Percentiles rank a stretch among this genome's conserved stretches.
Evolutionary conservation across 306 rosid genomes (phyloP).

Genomic region (Hippophae tibetana): DNA sequence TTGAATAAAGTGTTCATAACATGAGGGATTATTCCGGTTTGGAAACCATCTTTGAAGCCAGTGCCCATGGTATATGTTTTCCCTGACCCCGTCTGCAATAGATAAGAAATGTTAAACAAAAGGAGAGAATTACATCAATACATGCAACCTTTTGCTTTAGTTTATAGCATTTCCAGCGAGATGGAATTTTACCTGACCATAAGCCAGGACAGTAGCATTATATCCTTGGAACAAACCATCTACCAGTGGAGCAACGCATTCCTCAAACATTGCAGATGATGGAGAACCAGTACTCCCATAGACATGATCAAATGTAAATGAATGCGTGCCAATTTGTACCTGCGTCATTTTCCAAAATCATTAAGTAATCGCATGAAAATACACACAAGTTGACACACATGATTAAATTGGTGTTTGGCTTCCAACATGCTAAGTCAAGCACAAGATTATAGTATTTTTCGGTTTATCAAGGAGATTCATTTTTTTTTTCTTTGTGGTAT

Average conservation of each 20-base stretch:
- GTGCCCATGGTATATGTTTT: slow-evolving; percentile 99
- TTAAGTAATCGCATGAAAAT: slow-evolving; percentile 6
- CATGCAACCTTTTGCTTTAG: slow-evolving; percentile 3
- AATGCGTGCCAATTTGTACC: slow-evolving; percentile 95
- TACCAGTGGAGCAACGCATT: slow-evolving; percentile 76
- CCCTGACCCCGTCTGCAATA: slow-evolving; percentile 96
- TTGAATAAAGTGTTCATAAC: slow-evolving; percentile 82
- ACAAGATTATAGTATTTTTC: not conserved
- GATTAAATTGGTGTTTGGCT: not conserved
- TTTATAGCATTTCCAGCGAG: not conserved
- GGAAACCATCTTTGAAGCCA: slow-evolving; percentile 79
- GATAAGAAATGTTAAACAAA: slow-evolving; percentile 32
- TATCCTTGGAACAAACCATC: slow-evolving; percentile 98
- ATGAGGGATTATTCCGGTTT: slow-evolving; percentile 77
- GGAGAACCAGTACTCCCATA: slow-evolving; percentile 91
- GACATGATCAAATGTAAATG: slow-evolving; percentile 95
- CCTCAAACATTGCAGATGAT: slow-evolving; percentile 75
- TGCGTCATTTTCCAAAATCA: slow-evolving; percentile 29
- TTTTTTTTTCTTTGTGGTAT: too few species aligned
- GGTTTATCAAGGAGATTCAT: not conserved
- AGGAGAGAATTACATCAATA: slow-evolving; percentile 11
- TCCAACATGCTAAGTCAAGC: not conserved
- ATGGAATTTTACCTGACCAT: slow-evolving; percentile 74
- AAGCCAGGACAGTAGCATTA: slow-evolving; percentile 97
- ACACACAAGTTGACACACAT: not conserved